These are phyloP conservation scores for Peribolospora kevripleyi DNA, from an alignment of 768 basidiomycete genomes.

Conservation along the genomic window DNA sequence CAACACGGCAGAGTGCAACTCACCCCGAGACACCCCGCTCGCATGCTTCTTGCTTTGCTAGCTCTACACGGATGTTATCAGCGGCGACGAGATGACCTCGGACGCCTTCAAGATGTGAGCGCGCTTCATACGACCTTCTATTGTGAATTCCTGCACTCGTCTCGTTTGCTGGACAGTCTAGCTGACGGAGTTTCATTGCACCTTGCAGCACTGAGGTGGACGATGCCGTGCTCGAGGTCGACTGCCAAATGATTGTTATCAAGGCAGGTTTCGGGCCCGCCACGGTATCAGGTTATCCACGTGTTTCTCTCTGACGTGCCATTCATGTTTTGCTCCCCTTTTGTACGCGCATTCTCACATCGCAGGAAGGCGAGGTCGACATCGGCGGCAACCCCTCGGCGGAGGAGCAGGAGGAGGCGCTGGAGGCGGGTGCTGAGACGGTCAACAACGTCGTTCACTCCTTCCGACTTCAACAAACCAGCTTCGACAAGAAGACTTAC, in stretches of 20 bases:
- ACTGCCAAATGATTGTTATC: conserved; percentile 13
- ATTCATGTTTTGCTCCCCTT: background rate
- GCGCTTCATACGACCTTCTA: background rate
- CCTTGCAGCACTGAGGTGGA: conserved; percentile 24
- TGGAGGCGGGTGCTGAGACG: conserved; percentile 48
- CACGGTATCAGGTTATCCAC: background rate
- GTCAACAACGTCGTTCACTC: conserved; percentile 84
- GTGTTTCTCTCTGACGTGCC: background rate
- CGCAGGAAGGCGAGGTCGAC: conserved; percentile 62
- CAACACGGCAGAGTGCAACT: too few relatives aligned
- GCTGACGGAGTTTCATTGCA: conserved; percentile 79
- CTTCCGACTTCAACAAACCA: conserved; percentile 58
- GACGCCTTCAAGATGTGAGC: background rate
- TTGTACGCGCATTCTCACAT: conserved; percentile 23
- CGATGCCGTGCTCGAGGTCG: conserved; percentile 54
- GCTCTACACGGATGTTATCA: background rate
- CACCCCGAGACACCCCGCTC: background rate
- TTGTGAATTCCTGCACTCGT: background rate
- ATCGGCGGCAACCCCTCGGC: conserved; percentile 52
- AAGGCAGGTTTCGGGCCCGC: background rate
- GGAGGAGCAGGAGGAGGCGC: conserved; percentile 56
- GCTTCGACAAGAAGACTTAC: conserved; percentile 79
- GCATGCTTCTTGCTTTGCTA: background rate
- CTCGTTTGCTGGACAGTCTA: conserved; percentile 25
- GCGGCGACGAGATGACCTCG: background rate